These are phyloP conservation scores for Fusarium sp. DNA, from an alignment of 2,329 filamentous ascomycete genomes.

Conservation along the genomic window DNA sequence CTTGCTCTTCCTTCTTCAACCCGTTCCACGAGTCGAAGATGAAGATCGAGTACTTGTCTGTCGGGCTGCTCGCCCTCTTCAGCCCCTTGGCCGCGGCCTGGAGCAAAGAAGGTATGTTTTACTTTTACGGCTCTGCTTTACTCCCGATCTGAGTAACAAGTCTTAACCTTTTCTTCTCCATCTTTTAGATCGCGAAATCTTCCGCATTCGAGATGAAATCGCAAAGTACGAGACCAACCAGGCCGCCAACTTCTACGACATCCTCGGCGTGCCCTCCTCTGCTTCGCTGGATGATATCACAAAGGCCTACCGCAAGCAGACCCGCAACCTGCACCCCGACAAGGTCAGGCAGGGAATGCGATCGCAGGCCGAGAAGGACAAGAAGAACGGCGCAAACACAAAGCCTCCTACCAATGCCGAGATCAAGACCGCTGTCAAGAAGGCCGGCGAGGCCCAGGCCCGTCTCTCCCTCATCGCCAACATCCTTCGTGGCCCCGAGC, in stretches of 20 bases:
- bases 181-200: slow-evolving; percentile 90
- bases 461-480: slow-evolving; percentile 86
- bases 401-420: slow-evolving; percentile 81
- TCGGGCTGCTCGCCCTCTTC: slow-evolving; percentile 78
- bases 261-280: slow-evolving; percentile 79
- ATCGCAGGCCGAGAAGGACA: slow-evolving; percentile 72
- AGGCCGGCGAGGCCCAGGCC: slow-evolving; percentile 85
- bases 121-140: background rate
- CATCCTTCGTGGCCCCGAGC: slow-evolving; percentile 82
- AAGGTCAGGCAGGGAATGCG: slow-evolving; percentile 90
- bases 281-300: slow-evolving; percentile 90
- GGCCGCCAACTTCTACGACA: slow-evolving; percentile 93
- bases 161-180: slow-evolving; percentile 18
- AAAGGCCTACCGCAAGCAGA: slow-evolving; percentile 93
- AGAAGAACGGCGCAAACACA: slow-evolving; percentile 71
- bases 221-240: slow-evolving; percentile 79
- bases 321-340: slow-evolving; percentile 88
- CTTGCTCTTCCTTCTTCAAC: slow-evolving; percentile 16
- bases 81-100: slow-evolving; percentile 79
- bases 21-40: slow-evolving; percentile 63
- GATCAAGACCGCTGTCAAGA: slow-evolving; percentile 82
- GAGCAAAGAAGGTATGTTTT: slow-evolving; percentile 82
- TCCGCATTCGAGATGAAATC: slow-evolving; percentile 92
- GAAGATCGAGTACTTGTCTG: slow-evolving; percentile 75
- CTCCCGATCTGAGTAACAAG: background rate